Evolutionary conservation across 108 stramenopile genomes (phyloP).

Genomic region (Discostella stelligeroides): DNA sequence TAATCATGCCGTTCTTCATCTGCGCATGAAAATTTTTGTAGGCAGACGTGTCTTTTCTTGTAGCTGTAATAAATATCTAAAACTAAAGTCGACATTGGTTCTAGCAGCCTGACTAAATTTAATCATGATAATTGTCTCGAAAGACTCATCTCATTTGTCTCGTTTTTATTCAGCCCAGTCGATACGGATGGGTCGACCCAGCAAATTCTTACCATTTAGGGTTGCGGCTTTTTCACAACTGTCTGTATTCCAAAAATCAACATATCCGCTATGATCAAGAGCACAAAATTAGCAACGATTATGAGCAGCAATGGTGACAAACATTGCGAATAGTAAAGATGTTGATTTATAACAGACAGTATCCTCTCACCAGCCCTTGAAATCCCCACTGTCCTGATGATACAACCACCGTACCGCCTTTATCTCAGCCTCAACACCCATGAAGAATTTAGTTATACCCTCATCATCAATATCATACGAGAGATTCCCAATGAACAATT

Average conservation of each 20-base stretch:
- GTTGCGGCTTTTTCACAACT: constrained; percentile 90
- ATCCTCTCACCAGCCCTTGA: constrained; percentile 81
- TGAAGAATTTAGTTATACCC: constrained; percentile 89
- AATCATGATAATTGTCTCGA: too few relatives aligned
- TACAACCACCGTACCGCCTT: constrained; percentile 93
- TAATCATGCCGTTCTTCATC: constrained; percentile 12
- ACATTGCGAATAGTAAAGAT: not conserved
- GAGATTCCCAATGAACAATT: constrained; percentile 93
- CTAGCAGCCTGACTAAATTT: too few relatives aligned
- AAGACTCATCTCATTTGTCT: constrained; percentile 2
- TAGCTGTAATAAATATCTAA: constrained; percentile 1
- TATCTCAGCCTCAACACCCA: constrained; percentile 83
- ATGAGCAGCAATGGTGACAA: constrained; percentile 2
- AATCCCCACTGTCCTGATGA: constrained; percentile 92
- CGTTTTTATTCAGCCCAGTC: constrained; percentile 85
- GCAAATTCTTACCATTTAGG: constrained; percentile 86
- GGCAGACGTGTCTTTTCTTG: not conserved
- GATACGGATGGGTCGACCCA: constrained; percentile 88
- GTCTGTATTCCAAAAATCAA: constrained; percentile 90
- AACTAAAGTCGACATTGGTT: not conserved
- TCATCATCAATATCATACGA: constrained; percentile 95
- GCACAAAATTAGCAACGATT: not conserved
- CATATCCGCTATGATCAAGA: constrained; percentile 61
- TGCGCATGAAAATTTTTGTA: constrained; percentile 5
- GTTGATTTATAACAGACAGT: constrained; percentile 5